Evolutionary conservation across 352 stramenopile species (phyloP).

Genomic region (Plasmopara muralis): DNA sequence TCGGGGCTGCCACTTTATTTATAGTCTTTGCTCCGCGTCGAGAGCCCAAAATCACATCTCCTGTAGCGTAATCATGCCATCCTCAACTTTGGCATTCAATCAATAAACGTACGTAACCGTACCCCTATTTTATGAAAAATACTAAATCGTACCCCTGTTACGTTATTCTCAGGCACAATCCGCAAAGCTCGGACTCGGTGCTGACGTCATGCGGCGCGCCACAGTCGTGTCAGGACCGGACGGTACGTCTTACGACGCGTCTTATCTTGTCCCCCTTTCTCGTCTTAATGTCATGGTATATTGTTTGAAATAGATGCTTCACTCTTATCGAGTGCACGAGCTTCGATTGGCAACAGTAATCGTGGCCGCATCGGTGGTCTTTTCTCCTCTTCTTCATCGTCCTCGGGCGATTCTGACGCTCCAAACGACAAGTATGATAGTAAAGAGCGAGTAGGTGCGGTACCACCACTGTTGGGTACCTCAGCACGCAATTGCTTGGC

Average conservation of each 20-base stretch:
- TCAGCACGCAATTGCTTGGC: constrained; percentile 20
- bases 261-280: background rate
- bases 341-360: constrained; percentile 11
- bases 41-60: constrained; percentile 39
- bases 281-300: background rate
- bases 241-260: constrained; percentile 7
- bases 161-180: constrained; percentile 16
- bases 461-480: constrained; percentile 13
- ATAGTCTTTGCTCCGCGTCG: background rate
- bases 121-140: background rate
- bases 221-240: constrained; percentile 18
- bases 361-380: constrained; percentile 28
- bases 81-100: constrained; percentile 6
- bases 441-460: constrained; percentile 5
- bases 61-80: constrained; percentile 4
- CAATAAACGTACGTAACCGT: constrained; percentile 6
- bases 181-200: constrained; percentile 10
- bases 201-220: constrained; percentile 28
- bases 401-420: constrained; percentile 18
- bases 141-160: constrained; percentile 1
- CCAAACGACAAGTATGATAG: constrained; percentile 17
- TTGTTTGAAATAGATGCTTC: constrained; percentile 11
- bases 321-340: constrained; percentile 15
- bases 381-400: constrained; percentile 36
- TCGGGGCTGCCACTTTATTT: background rate